Evolutionary conservation across 306 rosid genomes (phyloP).

Genomic region (Cercis canadensis): DNA sequence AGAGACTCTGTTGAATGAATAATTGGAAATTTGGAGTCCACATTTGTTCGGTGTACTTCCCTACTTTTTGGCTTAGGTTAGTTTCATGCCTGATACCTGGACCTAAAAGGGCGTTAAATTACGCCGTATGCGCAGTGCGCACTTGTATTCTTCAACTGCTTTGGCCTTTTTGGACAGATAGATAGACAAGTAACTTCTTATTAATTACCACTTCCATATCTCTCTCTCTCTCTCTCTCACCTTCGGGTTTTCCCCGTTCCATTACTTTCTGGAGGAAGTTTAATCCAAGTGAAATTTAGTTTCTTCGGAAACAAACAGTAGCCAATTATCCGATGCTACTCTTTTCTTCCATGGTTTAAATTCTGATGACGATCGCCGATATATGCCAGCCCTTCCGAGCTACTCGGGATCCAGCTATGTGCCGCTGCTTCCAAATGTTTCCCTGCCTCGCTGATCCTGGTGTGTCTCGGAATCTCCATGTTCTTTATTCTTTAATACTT

Average conservation of each 20-base stretch:
- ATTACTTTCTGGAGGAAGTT: slow-evolving; percentile 29
- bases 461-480: slow-evolving; percentile 20
- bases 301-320: slow-evolving; percentile 25
- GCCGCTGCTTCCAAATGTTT: slow-evolving; percentile 50
- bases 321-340: slow-evolving; percentile 37
- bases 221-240: background rate
- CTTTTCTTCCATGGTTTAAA: background rate
- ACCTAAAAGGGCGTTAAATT: no score
- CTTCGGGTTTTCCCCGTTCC: background rate
- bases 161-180: no score
- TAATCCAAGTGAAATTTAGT: background rate
- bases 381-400: slow-evolving; percentile 46
- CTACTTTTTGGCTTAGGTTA: no score
- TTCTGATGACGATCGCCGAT: slow-evolving; percentile 56
- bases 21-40: no score
- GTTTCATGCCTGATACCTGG: no score
- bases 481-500: background rate
- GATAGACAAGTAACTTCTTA: no score
- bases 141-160: background rate
- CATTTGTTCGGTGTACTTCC: no score
- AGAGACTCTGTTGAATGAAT: no score
- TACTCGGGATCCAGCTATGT: slow-evolving; percentile 56
- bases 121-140: no score
- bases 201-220: background rate
- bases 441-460: slow-evolving; percentile 94